These are phyloP conservation scores for Beauveria rudraprayagi DNA, from an alignment of 2,329 filamentous ascomycete species.

Conservation along the genomic window DNA sequence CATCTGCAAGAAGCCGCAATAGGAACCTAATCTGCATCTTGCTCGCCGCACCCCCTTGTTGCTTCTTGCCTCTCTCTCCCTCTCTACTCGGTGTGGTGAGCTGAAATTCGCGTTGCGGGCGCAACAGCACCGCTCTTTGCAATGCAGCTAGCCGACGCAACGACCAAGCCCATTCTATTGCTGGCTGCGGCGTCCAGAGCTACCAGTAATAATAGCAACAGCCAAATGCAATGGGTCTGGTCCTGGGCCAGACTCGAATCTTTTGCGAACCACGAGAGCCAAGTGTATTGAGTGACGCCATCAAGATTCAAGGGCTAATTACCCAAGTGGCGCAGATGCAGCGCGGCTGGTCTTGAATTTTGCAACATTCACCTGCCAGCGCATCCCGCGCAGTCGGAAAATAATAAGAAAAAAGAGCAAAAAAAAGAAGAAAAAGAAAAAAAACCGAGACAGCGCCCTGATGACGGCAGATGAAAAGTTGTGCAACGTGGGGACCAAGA, in stretches of 20 bases:
- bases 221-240: background rate
- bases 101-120: background rate
- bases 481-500: background rate
- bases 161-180: background rate
- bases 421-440: too few relatives aligned
- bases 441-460: background rate
- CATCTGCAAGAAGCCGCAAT: background rate
- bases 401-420: too few relatives aligned
- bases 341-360: too few relatives aligned
- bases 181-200: background rate
- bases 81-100: background rate
- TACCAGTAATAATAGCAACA: background rate
- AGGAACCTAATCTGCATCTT: background rate
- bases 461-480: background rate
- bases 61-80: background rate
- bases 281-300: background rate
- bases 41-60: background rate
- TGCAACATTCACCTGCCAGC: background rate
- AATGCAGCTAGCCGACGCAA: background rate
- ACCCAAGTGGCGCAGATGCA: too few relatives aligned
- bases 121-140: background rate
- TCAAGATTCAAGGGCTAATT: background rate
- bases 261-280: too few relatives aligned
- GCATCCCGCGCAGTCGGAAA: background rate
- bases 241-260: background rate